A percentile compares a stretch with the other conserved stretches of the same genome.
Evolutionary conservation across 1,284 basidiomycete species (phyloP).

Genomic region (Tetrapyrgos nigripes): DNA sequence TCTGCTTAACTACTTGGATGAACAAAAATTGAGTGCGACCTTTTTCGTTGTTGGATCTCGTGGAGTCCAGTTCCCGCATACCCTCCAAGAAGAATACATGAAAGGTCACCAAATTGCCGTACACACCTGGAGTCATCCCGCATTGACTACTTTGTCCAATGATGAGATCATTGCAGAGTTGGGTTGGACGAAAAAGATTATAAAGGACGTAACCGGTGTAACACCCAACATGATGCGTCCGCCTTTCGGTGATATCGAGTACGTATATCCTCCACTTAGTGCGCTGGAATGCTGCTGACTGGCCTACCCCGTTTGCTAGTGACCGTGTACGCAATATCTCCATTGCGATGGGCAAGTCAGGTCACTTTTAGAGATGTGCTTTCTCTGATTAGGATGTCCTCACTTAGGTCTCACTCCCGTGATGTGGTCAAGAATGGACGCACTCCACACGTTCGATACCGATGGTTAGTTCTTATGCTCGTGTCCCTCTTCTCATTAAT

Average conservation of each 20-base stretch:
- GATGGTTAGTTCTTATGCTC: constrained; percentile 52
- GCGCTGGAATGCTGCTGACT: background rate
- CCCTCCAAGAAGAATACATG: constrained; percentile 74
- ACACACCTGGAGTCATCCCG: constrained; percentile 73
- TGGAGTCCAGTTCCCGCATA: constrained; percentile 38
- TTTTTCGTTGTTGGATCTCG: constrained; percentile 91
- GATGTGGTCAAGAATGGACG: constrained; percentile 70
- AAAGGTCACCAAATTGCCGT: constrained; percentile 72
- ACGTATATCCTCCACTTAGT: constrained; percentile 28
- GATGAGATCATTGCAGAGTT: constrained; percentile 90
- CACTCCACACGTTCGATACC: constrained; percentile 69
- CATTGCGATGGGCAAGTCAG: constrained; percentile 58
- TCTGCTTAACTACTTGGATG: constrained; percentile 71
- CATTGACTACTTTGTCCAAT: constrained; percentile 79
- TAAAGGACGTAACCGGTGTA: constrained; percentile 79
- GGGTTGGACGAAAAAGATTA: constrained; percentile 86
- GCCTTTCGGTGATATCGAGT: constrained; percentile 67
- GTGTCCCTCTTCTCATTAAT: constrained; percentile 10
- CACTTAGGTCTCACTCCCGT: constrained; percentile 55
- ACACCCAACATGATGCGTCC: constrained; percentile 72
- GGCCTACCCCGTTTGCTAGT: too few relatives aligned
- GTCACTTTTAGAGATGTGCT: background rate
- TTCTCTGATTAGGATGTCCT: background rate
- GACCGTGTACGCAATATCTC: constrained; percentile 85
- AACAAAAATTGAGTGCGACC: constrained; percentile 76